Conservation (phyloP, 1,284 basidiomycete species). For the Puccinia triticina region DNA sequence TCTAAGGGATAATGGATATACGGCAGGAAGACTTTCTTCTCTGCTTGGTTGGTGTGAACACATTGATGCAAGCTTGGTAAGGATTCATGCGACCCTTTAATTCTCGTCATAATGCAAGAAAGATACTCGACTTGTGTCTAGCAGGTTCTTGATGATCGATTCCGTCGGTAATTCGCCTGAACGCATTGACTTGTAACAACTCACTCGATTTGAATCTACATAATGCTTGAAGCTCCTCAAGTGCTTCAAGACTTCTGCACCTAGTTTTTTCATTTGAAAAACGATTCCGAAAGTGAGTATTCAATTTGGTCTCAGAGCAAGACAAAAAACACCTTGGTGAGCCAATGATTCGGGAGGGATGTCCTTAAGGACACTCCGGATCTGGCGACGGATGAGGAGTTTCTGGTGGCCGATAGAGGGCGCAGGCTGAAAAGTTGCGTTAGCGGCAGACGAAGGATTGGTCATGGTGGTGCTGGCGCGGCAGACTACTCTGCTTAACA, state of each 20-base stretch:
- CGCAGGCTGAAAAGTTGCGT: neutral
- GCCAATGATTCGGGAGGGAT: neutral
- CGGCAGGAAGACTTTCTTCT: conserved; percentile 19
- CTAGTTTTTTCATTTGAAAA: neutral
- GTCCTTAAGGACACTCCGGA: neutral
- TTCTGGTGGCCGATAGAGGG: neutral
- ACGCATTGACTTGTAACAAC: conserved; percentile 30
- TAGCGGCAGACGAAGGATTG: neutral
- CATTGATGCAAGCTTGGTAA: neutral
- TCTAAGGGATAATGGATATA: neutral
- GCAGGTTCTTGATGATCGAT: conserved; percentile 12
- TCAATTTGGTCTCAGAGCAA: neutral
- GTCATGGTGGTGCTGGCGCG: neutral
- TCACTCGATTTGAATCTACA: neutral
- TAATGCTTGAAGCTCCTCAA: neutral
- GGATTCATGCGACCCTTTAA: neutral
- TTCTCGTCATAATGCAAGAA: neutral
- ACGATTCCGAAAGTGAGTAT: neutral
- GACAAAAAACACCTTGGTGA: neutral
- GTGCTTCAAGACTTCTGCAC: conserved; percentile 1
- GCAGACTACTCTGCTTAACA: neutral
- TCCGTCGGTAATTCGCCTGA: conserved; percentile 28
- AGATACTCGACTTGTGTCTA: conserved; percentile 10
- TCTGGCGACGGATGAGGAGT: conserved; percentile 5
- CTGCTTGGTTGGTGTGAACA: neutral